Base-by-base conservation (phyloP, 1,284 basidiomycete species). In the Trichosporon sp. region DNA sequence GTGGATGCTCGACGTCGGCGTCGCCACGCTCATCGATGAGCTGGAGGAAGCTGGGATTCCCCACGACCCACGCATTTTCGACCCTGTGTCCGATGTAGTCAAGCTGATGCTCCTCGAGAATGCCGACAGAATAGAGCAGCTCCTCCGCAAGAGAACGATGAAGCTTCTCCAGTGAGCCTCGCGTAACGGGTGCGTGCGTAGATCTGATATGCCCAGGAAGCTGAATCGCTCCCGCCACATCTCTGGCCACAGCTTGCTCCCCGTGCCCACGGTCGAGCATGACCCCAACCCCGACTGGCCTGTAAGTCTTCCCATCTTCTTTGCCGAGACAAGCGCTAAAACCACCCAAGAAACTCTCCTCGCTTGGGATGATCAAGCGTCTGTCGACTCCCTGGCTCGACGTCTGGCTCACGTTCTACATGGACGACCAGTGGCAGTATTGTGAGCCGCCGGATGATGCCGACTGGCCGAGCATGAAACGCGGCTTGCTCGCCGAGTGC, bases 351-450 rank as follows among this genome's bases (percentile, higher is more conserved):
- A 37, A 63, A n/a, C 59, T 63, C 12, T 63, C 32, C 59, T 63
- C 59, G 10, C 31, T 63, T 31, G 59, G 37, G 31, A 37, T n/a
- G 31, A 63, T 63, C 59, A 63, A 63, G 32, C 31, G 32, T 14
- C 32, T 63, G 32, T 10, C 59, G 7, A 35, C 59, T 5, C 59
- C 59, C 31, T 63, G 59, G 59, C 59, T 63, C 31, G 59, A 63
- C 32, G 59, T 63, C n/a, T 63, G 59, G 59, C 59, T 63, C 31
- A 63, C 59, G 16, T 63, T 63, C 32, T 63, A 63, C 32, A 63
- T 63, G 59, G 59, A 63, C 16, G 59, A 63, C 16, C 59, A 63
- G 31, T 63, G 59, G 59, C 59, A 63, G 31, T 63, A 63, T 32
- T 63, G 59, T 10, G 59, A 63, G 59, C 59, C 59, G 1, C 59